phyloP scores from a whole-genome alignment of 2,329 filamentous ascomycete genomes.

The Pseudogymnoascus pannorum region DNA sequence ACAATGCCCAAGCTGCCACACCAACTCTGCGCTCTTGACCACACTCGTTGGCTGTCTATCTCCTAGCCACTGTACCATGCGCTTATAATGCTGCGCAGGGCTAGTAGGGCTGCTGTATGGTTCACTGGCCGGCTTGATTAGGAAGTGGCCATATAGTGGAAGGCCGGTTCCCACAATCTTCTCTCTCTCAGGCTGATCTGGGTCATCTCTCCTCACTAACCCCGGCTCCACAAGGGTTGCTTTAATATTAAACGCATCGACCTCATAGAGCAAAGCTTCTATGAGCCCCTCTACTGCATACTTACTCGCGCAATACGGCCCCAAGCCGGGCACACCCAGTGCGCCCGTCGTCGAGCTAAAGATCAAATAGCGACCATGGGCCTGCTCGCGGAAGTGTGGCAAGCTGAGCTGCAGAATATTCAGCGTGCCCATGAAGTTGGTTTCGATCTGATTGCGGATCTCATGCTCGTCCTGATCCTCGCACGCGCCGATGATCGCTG shows the following conservation, averaged over 20 bases:
- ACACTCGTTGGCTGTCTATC: constrained; percentile 89
- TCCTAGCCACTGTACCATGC: constrained; percentile 91
- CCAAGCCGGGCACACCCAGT: constrained; percentile 85
- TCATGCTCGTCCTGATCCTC: constrained; percentile 97
- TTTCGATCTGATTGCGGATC: constrained; percentile 92
- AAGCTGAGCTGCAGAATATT: constrained; percentile 87
- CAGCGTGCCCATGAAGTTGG: constrained; percentile 92
- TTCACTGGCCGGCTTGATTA: constrained; percentile 77
- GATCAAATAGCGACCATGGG: constrained; percentile 77
- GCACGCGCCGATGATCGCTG: constrained; percentile 90
- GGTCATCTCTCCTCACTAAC: constrained; percentile 79
- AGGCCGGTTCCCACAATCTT: constrained; percentile 31
- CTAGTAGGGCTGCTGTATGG: constrained; percentile 71
- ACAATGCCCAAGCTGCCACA: constrained; percentile 93
- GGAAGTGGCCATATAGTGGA: constrained; percentile 84
- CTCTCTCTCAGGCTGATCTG: constrained; percentile 40
- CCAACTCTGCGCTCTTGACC: constrained; percentile 84
- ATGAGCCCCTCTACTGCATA: constrained; percentile 94
- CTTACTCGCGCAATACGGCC: constrained; percentile 93
- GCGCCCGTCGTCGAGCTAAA: constrained; percentile 91
- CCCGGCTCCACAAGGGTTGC: constrained; percentile 89
- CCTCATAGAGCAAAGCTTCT: constrained; percentile 94
- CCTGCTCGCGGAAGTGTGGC: constrained; percentile 75
- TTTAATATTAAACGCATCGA: constrained; percentile 86
- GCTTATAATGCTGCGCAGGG: constrained; percentile 78